These are phyloP conservation scores for Fusarium graminum DNA, from an alignment of 2,329 filamentous ascomycete species.

Conservation along the genomic window DNA sequence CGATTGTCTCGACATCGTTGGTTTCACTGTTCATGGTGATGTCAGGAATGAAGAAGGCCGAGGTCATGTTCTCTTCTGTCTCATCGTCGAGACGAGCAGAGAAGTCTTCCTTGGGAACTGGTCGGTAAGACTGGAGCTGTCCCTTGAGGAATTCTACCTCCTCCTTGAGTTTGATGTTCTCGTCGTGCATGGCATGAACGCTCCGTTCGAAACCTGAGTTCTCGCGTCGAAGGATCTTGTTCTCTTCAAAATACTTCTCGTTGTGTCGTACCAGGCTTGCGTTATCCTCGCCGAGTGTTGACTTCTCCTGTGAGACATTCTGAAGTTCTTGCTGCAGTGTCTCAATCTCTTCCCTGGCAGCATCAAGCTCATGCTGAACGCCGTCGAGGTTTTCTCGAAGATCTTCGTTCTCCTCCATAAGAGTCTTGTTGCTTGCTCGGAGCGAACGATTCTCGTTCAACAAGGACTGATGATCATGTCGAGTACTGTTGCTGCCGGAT, in stretches of 20 bases:
- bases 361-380: slow-evolving; percentile 58
- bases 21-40: slow-evolving; percentile 65
- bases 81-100: slow-evolving; percentile 54
- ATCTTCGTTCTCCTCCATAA: slow-evolving; percentile 60
- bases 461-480: slow-evolving; percentile 60
- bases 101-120: slow-evolving; percentile 55
- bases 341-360: slow-evolving; percentile 58
- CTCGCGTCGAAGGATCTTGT: slow-evolving; percentile 62
- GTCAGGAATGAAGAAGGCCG: slow-evolving; percentile 69
- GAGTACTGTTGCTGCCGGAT: slow-evolving; percentile 57
- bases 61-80: slow-evolving; percentile 68
- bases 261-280: slow-evolving; percentile 67
- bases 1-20: slow-evolving; percentile 35
- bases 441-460: slow-evolving; percentile 61
- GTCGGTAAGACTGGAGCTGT: slow-evolving; percentile 60
- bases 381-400: slow-evolving; percentile 59
- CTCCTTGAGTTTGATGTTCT: slow-evolving; percentile 63
- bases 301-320: slow-evolving; percentile 59
- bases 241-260: slow-evolving; percentile 67
- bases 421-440: slow-evolving; percentile 56
- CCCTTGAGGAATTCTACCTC: slow-evolving; percentile 61
- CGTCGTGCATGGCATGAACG: slow-evolving; percentile 60
- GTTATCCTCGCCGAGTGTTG: slow-evolving; percentile 63
- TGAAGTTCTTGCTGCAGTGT: slow-evolving; percentile 56
- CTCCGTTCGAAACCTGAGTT: slow-evolving; percentile 63